These are phyloP conservation scores for Rhizophagus sp. DNA, from an alignment of 192 early-diverging fungal genomes.

Conservation along the genomic window DNA sequence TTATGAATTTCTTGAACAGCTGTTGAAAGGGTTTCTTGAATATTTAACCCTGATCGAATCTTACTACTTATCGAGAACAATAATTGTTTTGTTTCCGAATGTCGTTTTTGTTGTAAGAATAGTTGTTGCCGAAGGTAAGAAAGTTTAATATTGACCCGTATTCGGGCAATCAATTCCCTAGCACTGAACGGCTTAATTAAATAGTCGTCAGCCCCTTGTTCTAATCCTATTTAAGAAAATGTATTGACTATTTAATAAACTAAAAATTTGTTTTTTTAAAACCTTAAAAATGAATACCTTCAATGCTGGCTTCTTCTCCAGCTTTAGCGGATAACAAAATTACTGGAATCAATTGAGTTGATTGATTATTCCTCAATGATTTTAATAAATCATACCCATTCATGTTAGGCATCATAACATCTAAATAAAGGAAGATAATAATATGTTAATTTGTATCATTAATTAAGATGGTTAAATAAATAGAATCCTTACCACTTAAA, in stretches of 20 bases:
- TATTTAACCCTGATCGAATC: constrained; percentile 39
- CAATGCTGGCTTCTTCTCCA: constrained; percentile 55
- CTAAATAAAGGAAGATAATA: constrained; percentile 27
- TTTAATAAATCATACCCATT: constrained; percentile 55
- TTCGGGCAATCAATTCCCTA: constrained; percentile 57
- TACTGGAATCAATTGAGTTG: constrained; percentile 49
- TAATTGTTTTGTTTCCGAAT: constrained; percentile 42
- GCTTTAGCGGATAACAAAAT: constrained; percentile 58
- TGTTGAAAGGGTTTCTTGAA: constrained; percentile 37
- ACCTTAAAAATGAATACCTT: constrained; percentile 37
- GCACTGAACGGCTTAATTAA: constrained; percentile 51
- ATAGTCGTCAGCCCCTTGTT: constrained; percentile 64
- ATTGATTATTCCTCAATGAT: constrained; percentile 38
- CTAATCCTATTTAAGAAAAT: constrained; percentile 31
- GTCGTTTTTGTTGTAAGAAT: constrained; percentile 39
- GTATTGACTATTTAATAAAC: not conserved
- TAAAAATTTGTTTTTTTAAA: constrained; percentile 35
- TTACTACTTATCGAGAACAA: constrained; percentile 43
- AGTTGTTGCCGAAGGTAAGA: constrained; percentile 45
- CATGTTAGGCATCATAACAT: constrained; percentile 66
- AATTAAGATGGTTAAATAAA: not conserved
- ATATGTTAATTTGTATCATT: not conserved
- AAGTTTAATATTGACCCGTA: constrained; percentile 53
- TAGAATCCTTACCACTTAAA: constrained; percentile 36
- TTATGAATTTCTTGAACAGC: constrained; percentile 38